Evolutionary conservation across 2,329 filamentous ascomycete genomes (phyloP), one percentile per base, ranked within the genome.

Genomic region (Talaromyces sp.): DNA sequence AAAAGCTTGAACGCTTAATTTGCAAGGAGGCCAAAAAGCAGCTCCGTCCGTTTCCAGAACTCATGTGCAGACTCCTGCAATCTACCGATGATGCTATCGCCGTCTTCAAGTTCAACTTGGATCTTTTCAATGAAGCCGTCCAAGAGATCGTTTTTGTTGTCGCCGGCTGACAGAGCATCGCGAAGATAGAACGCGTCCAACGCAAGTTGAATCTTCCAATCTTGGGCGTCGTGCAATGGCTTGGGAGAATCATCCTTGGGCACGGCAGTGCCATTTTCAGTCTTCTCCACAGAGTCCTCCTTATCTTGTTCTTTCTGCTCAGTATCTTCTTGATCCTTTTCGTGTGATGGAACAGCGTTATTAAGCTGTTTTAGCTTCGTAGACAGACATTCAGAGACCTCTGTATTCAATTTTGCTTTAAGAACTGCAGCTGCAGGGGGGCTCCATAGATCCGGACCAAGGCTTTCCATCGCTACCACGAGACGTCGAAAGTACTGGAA

Each of bases 361-460:
- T 61, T 62, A 8, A 74, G 46, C 12, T 61, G 60, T 53, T 70
- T 62, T 5, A 74, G 50, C 7, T 63, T 63, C 4, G 68, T 65
- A 0, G 50, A 53, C 27, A 74, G 58, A 29, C 60, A 55, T 19
- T 54, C 41, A 3, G 67, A 74, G 1, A 93, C 70, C 54, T 81
- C 75, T 48, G 74, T 72, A 6, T 77, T 72, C 6, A 91, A 69
- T 52, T 79, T 71, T n/a, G 68, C 70, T 74, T 91, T 94, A 64
- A 96, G 68, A 0, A 79, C 77, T 0, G 67, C 67, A 1, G 92
- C 83, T 0, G 90, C 89, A 2, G 80, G 79, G 2, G 85, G 81
- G 57, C 88, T 92, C 92, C 92, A 97, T 2, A 97, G 74, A 71
- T 97, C 93, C 52, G 84, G 79, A 0, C 92, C 92, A 3, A 83